Percentiles rank a stretch among this genome's conserved stretches.
phyloP scores from a whole-genome alignment of 2,329 filamentous ascomycete species.

The Ophiostoma tasmaniense region DNA sequence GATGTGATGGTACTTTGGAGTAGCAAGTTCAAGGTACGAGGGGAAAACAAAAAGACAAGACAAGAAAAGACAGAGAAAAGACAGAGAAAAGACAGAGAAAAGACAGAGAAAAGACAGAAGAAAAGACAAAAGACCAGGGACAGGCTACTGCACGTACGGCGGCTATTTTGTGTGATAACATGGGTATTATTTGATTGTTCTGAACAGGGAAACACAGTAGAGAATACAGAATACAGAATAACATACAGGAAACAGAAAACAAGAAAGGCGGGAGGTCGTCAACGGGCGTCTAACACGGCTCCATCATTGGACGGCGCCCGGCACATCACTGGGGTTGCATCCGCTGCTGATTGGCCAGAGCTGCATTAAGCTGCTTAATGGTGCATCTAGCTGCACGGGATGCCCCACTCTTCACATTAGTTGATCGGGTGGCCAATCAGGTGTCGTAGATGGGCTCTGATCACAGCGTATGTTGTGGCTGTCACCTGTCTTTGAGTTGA shows the following conservation, averaged over 20 bases:
- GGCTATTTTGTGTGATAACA: slow-evolving; percentile 18
- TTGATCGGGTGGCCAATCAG: background rate
- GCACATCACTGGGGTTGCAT: slow-evolving; percentile 8
- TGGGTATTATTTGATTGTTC: too few relatives aligned
- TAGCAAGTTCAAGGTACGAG: too few relatives aligned
- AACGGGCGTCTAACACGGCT: slow-evolving; percentile 16
- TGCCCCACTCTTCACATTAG: background rate
- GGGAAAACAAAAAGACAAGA: too few relatives aligned
- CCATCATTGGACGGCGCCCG: slow-evolving; percentile 15
- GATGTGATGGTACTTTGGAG: too few relatives aligned
- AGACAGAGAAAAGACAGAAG: background rate
- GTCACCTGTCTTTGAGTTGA: background rate
- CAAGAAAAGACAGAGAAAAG: too few relatives aligned
- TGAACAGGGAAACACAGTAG: too few relatives aligned
- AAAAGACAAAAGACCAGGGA: background rate
- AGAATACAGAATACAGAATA: too few relatives aligned
- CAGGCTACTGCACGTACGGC: slow-evolving; percentile 18
- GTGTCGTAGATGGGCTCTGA: slow-evolving; percentile 1
- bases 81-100: background rate
- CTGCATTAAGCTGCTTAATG: background rate
- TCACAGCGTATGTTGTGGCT: slow-evolving; percentile 3
- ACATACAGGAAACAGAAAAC: too few relatives aligned
- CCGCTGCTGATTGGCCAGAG: slow-evolving; percentile 9
- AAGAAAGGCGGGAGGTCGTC: background rate
- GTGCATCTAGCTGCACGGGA: too few relatives aligned